Base-by-base conservation (phyloP, 1,139 yeast genomes). In the Geotrichum carabidarum region DNA sequence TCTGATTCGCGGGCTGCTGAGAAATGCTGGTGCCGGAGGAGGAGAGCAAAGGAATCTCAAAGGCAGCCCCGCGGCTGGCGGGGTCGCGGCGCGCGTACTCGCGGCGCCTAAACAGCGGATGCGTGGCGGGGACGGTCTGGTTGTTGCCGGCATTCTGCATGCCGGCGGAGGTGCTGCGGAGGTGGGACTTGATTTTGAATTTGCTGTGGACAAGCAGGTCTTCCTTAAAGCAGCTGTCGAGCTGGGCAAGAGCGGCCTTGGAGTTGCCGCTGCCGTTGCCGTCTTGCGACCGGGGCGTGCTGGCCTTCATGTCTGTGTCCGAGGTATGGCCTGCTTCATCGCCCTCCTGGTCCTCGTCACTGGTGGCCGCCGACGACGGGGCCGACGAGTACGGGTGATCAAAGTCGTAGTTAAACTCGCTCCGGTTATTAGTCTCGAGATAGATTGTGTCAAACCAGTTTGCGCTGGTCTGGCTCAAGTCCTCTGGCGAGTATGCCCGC, bases 241-340 rank as follows among this genome's bases (percentile, higher is more conserved):
- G 14, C 30, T 22, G 36, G 27, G 27, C 27, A 5, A 22, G 27
- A 5, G 27, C 27, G 27, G 27, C 27, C 27, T 22, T n/a, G n/a
- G n/a, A n/a, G n/a, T 22, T 38, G 44, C 34, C 18, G 7, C 5
- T 30, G 31, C 22, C 4, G 4, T 1, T 17, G 41, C 17, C 35
- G 27, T 30, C 12, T 14, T 12, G 4, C 3, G 34, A 31, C 11
- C 36, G 31, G 50, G 51, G 31, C 1, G 43, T 35, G 30, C 30
- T 22, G 1, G 43, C 34, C 9, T 34, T 27, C 53, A 51, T 45
- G 37, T 50, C 57, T 35, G 32, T 27, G 17, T 42, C 44, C 12
- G 31, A 17, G 82, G 84, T 15, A 3, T 35, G 18, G 27, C 42
- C 55, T 1, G 30, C 22, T 38, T 43, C 52, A n/a, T 51, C 44